Conservation (phyloP, 2,329 filamentous ascomycete genomes). For the Sodiomyces alkalinus region DNA sequence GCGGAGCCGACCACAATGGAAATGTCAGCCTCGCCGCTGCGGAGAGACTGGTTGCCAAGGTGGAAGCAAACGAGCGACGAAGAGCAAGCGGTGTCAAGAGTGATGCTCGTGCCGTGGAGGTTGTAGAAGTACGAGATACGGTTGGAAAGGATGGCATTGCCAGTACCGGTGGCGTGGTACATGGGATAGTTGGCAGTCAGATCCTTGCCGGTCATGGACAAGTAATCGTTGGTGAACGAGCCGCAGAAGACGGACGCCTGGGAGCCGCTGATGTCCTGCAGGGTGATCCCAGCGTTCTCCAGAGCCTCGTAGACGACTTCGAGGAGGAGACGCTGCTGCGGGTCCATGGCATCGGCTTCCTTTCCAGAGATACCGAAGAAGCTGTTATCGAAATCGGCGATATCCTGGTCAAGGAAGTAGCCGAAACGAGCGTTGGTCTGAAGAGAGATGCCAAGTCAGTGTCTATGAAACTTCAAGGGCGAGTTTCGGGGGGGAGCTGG, state of each 20-base stretch:
- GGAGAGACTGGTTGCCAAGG: conserved; percentile 15
- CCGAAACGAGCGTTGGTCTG: conserved; percentile 5
- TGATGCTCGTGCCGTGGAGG: conserved; percentile 19
- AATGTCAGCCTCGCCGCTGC: conserved; percentile 13
- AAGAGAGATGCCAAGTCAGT: neutral
- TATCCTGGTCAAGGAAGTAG: conserved; percentile 13
- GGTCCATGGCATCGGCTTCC: conserved; percentile 13
- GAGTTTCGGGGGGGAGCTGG: no score
- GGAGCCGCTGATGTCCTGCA: conserved; percentile 8
- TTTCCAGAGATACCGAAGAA: conserved; percentile 10
- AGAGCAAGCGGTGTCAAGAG: conserved; percentile 24
- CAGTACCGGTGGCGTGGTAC: conserved; percentile 17
- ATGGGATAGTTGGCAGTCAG: conserved; percentile 15
- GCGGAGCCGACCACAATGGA: conserved; percentile 11
- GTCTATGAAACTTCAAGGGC: neutral
- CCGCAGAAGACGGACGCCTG: conserved; percentile 16
- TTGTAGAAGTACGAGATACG: conserved; percentile 20
- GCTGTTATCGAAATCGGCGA: conserved; percentile 6
- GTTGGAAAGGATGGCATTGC: conserved; percentile 15
- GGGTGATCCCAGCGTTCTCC: conserved; percentile 9
- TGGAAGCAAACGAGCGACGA: conserved; percentile 18
- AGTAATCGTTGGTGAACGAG: conserved; percentile 14
- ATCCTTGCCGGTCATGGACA: conserved; percentile 12
- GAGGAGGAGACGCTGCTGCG: conserved; percentile 14
- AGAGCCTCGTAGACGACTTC: conserved; percentile 15